Evolutionary conservation across 192 early-diverging fungal genomes (phyloP).

Genomic region (Podila clonocystis): DNA sequence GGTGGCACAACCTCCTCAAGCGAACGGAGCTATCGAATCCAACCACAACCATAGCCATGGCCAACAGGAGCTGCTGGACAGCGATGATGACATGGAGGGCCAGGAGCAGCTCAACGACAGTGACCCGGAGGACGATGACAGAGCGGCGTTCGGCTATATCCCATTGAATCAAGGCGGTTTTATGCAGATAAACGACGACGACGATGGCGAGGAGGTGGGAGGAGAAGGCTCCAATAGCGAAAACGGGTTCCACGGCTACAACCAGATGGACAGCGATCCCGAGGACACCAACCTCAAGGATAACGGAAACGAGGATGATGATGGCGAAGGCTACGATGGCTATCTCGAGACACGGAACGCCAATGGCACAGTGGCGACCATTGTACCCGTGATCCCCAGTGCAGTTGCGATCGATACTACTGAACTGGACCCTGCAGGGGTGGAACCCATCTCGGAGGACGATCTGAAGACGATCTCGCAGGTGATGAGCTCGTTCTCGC

Average conservation of each 20-base stretch:
- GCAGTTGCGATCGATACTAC: slow-evolving; percentile 26
- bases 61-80: neutral
- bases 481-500: slow-evolving; percentile 46
- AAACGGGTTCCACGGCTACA: neutral
- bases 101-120: neutral
- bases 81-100: neutral
- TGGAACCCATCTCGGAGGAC: slow-evolving; percentile 37
- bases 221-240: neutral
- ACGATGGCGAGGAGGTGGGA: slow-evolving; percentile 13
- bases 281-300: slow-evolving; percentile 1
- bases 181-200: neutral
- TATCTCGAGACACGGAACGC: slow-evolving; percentile 16
- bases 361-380: slow-evolving; percentile 21
- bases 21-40: too few species aligned
- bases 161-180: slow-evolving; percentile 30
- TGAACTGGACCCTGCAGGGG: neutral
- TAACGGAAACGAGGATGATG: neutral
- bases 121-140: neutral
- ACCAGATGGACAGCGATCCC: slow-evolving; percentile 25
- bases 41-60: neutral
- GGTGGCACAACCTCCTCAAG: too few species aligned
- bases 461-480: slow-evolving; percentile 38
- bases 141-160: slow-evolving; percentile 37
- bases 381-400: slow-evolving; percentile 24
- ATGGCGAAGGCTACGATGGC: slow-evolving; percentile 39